Evolutionary conservation across 257 asterid species (phyloP).

Genomic region (Solanum acaule): DNA sequence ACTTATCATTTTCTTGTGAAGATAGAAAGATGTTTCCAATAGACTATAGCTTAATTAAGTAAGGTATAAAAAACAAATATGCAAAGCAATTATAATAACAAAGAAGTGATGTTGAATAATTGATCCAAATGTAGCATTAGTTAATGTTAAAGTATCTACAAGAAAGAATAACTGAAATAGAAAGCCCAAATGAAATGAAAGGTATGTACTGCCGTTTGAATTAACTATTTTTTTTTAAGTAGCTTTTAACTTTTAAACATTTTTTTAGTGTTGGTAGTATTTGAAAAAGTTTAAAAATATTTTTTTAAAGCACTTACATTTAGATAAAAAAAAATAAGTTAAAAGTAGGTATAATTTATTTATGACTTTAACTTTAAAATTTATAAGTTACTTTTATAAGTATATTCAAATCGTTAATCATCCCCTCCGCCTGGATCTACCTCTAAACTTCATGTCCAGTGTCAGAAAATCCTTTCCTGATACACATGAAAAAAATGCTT

Average conservation of each 20-base stretch:
- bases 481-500: background rate
- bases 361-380: too few species aligned
- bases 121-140: background rate
- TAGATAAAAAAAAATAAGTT: too few species aligned
- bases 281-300: background rate
- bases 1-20: too few species aligned
- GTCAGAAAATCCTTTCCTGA: background rate
- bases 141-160: background rate
- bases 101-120: background rate
- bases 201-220: background rate
- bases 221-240: too few species aligned
- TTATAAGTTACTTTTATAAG: too few species aligned
- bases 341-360: too few species aligned
- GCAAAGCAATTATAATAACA: background rate
- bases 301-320: too few species aligned
- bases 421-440: background rate
- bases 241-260: too few species aligned
- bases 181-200: background rate
- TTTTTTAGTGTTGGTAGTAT: too few species aligned
- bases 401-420: too few species aligned
- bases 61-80: background rate
- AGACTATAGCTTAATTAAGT: background rate
- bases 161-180: background rate
- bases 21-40: background rate
- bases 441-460: background rate